A percentile compares a stretch with the other conserved stretches of the same genome.
phyloP scores from a whole-genome alignment of 352 stramenopile species.

The Phytopythium mirpurense region DNA sequence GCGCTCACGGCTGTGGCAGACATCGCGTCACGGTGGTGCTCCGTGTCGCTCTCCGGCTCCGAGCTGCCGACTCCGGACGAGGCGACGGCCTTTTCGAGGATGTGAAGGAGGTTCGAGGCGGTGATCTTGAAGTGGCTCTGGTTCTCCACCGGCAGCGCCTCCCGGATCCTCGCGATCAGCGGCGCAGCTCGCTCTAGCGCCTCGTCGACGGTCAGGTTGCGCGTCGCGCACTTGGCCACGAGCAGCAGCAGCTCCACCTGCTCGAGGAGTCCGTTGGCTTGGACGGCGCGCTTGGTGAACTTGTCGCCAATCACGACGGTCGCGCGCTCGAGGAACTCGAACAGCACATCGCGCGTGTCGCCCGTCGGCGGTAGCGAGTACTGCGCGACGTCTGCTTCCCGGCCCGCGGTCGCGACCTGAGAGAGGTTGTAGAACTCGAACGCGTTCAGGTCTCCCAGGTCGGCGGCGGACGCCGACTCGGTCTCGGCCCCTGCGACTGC shows the following conservation, averaged over 20 bases:
- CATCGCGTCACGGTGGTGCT: constrained; percentile 11
- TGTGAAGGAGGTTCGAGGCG: constrained; percentile 21
- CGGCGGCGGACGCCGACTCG: constrained; percentile 2
- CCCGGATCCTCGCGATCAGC: constrained; percentile 39
- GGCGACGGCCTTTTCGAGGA: constrained; percentile 20
- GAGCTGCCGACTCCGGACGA: not conserved
- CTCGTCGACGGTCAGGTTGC: constrained; percentile 36
- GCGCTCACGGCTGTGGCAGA: constrained; percentile 31
- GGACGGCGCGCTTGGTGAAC: constrained; percentile 56
- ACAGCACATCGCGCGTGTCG: constrained; percentile 43
- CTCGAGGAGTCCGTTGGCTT: constrained; percentile 32
- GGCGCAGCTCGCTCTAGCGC: constrained; percentile 28
- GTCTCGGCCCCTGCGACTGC: constrained; percentile 3
- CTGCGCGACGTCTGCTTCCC: constrained; percentile 24
- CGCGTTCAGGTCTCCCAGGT: constrained; percentile 18
- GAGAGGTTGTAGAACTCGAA: constrained; percentile 58
- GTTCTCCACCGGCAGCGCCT: constrained; percentile 39
- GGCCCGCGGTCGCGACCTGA: constrained; percentile 18
- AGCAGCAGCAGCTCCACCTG: constrained; percentile 62
- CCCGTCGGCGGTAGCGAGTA: constrained; percentile 27
- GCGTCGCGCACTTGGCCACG: constrained; percentile 45
- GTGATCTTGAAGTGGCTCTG: constrained; percentile 52
- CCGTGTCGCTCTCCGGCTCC: not conserved
- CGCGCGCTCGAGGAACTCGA: constrained; percentile 48
- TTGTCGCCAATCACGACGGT: constrained; percentile 48